Base-by-base conservation (phyloP, 371 early-diverging fungal species). In the Rhizopus microsporus region DNA sequence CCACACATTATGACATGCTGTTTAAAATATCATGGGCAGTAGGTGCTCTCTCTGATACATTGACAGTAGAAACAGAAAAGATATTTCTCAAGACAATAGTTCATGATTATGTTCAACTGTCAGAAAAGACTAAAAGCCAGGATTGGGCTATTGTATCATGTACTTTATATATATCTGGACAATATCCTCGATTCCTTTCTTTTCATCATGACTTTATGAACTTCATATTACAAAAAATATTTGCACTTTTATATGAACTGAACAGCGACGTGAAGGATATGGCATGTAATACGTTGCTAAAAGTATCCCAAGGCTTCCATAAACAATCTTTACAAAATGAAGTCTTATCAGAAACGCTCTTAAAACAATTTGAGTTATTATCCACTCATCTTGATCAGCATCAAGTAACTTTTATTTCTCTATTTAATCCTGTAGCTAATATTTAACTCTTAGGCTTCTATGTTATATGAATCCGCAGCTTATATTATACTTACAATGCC, bases 241-340 rank as follows among this genome's bases (percentile, higher is more conserved):
- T 98, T 68, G 95, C 94, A 69, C 99, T 98, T 75, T 94, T 99
- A 95, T 93, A 95, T 62, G 97, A 96, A 71, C 69, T 85, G 10
- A n/a, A 49, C 94, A 97, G 67, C 93, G 95, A 96, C 70, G 92
- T 99, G 7, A 93, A 94, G 69, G 99, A 99, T 65, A 99, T 99
- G 99, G 99, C 99, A 5, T 98, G 99, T 71, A 97, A 99, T 74
- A 94, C 98, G 3, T 95, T 99, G 69, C 88, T 95, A 49, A 97
- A 94, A 65, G 95, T 99, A 59, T 82, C 93, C 8, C 91, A 93
- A 65, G 94, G 94, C 57, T 54, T 46, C 8, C 29, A 29, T 23
- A 46, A 46, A 23, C 30, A 29, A 8, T 12, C 29, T 29, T 17
- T 2, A 23, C 29, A 7, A 12, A 29, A 17, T 5, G 29, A 23